Evolutionary conservation across 2,329 filamentous ascomycete species (phyloP).

Genomic region (Fusarium fracticaudum): DNA sequence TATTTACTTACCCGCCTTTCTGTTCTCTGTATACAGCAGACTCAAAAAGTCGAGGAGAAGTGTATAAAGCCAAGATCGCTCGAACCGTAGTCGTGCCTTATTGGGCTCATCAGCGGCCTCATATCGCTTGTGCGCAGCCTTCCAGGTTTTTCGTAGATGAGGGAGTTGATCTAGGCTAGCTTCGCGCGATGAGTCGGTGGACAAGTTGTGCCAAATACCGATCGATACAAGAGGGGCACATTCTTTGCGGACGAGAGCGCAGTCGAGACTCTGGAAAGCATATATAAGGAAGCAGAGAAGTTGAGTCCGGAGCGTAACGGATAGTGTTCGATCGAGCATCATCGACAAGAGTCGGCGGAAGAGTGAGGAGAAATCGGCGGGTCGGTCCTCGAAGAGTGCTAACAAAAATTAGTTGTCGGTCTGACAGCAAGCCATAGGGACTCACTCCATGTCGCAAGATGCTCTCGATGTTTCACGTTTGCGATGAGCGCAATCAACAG

Average conservation of each 20-base stretch:
- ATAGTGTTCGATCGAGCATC: slow-evolving; percentile 76
- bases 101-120: slow-evolving; percentile 83
- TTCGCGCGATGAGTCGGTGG: slow-evolving; percentile 79
- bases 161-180: slow-evolving; percentile 74
- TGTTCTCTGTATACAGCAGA: slow-evolving; percentile 69
- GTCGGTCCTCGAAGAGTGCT: slow-evolving; percentile 80
- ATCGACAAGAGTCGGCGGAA: slow-evolving; percentile 92
- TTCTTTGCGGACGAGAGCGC: slow-evolving; percentile 88
- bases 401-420: slow-evolving; percentile 22
- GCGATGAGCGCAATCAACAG: slow-evolving; percentile 85
- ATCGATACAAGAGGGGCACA: slow-evolving; percentile 96
- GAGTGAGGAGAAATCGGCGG: slow-evolving; percentile 85
- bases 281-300: slow-evolving; percentile 90
- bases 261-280: slow-evolving; percentile 94
- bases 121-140: slow-evolving; percentile 84
- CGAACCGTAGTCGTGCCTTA: slow-evolving; percentile 85
- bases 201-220: slow-evolving; percentile 93
- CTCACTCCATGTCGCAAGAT: slow-evolving; percentile 86
- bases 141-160: slow-evolving; percentile 90
- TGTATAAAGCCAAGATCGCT: slow-evolving; percentile 92
- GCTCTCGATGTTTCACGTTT: slow-evolving; percentile 88
- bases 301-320: slow-evolving; percentile 76
- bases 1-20: slow-evolving; percentile 54
- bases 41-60: slow-evolving; percentile 85
- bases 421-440: not conserved